Base-by-base conservation (phyloP, 139 green algal genomes). In the Desmodesmus armatus region DNA sequence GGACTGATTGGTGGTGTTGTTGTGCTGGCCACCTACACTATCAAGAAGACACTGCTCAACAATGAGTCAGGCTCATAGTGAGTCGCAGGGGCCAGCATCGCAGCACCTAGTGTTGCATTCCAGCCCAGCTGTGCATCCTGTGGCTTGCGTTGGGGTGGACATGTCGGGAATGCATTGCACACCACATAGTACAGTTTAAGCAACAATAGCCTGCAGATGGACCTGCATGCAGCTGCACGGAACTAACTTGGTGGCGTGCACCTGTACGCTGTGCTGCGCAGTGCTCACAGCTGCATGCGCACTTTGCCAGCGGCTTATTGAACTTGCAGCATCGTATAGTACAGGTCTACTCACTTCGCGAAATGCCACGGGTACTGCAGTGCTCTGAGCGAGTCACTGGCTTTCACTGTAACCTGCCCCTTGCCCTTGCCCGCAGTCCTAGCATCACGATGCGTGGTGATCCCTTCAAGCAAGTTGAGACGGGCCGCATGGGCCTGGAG, bases 31-130 rank as follows among this genome's bases (percentile, higher is more conserved):
- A 19, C 25, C 1, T 79, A 79, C 71, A 43, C 71, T 23, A 79
- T 41, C 13, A 79, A 79, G 13, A 21, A 27, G 0, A 35, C 33
- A 21, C 4, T 79, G 41, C 41, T 79, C n/a, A 79, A 79, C 71
- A 58, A 58, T n/a, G 9, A 27, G 13, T 27, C 71, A 35, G 71
- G 71, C 11, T 19, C 71, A 37, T 79, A 79, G 71, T 79, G n/a
- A 79, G 71, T 58, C n/a, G n/a, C n/a, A n/a, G n/a, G n/a, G n/a
- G n/a, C n/a, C n/a, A n/a, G n/a, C n/a, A n/a, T 31, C 39, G 11
- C n/a, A 40, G 43, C 41, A 27, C 35, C 69, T 75, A 5, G 29
- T 31, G n/a, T 75, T 77, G 6, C 33, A 13, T 29, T 11, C 31
- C 53, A 7, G 39, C 6, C 3, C 39, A 58, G 69, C 69, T 58